Conservation (phyloP, 441 rosid species). For the Mallotus repandus region DNA sequence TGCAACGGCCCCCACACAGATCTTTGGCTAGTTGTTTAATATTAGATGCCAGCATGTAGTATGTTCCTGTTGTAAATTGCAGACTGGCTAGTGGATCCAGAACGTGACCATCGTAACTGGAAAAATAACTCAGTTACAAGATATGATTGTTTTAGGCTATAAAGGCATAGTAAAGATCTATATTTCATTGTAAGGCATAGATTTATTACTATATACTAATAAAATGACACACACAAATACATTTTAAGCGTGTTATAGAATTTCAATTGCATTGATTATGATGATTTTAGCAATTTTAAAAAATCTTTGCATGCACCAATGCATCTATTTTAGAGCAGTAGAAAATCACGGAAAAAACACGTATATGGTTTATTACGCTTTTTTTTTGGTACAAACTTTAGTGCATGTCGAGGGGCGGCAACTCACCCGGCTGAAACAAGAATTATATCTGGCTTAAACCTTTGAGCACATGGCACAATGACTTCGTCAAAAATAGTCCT, state of each 20-base stretch:
- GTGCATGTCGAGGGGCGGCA: neutral
- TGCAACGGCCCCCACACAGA: conserved; percentile 81
- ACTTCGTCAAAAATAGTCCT: conserved; percentile 79
- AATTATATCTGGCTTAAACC: conserved; percentile 87
- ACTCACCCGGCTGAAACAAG: conserved; percentile 96
- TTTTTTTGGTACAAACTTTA: neutral
- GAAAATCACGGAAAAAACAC: neutral
- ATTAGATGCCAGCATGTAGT: conserved; percentile 68
- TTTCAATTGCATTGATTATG: too few species aligned
- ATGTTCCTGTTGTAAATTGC: conserved; percentile 87
- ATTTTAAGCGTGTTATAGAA: neutral
- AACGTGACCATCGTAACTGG: conserved; percentile 80
- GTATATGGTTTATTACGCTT: neutral
- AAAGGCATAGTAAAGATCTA: neutral
- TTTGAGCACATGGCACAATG: conserved; percentile 85
- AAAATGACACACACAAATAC: neutral
- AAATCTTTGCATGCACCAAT: too few species aligned
- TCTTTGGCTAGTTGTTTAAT: conserved; percentile 82
- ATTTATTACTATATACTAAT: neutral
- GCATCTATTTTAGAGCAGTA: neutral
- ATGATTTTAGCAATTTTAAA: too few species aligned
- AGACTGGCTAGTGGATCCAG: conserved; percentile 84
- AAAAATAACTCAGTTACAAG: neutral
- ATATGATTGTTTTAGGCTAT: neutral
- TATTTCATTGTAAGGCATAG: neutral